A percentile compares a stretch with the other conserved stretches of the same genome.
phyloP scores from a whole-genome alignment of 495 filamentous ascomycete species.

The Rhypophila decipiens region DNA sequence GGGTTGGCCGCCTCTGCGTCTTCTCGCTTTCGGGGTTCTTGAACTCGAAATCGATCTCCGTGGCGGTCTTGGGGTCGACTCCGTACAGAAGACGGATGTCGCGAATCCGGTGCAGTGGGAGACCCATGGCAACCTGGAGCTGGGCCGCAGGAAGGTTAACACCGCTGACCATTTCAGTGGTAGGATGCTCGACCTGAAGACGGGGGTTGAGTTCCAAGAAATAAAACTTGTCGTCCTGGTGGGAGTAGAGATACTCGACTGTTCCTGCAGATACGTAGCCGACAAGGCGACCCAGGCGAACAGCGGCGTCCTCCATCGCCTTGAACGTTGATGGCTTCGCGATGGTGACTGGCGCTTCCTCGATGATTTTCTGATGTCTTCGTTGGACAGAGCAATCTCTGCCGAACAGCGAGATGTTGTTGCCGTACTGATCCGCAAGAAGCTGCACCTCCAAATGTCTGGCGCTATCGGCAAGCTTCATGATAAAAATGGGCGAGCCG shows the following conservation, averaged over 20 bases:
- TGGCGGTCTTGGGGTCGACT: conserved; percentile 79
- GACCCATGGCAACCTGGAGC: conserved; percentile 97
- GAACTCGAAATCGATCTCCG: conserved; percentile 95
- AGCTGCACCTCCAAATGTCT: conserved; percentile 96
- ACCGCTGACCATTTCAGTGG: conserved; percentile 98
- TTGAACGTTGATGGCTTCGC: conserved; percentile 83
- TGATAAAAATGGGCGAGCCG: conserved; percentile 99
- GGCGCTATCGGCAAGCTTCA: conserved; percentile 97
- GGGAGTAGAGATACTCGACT: conserved; percentile 98
- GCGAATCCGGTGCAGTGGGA: conserved; percentile 88
- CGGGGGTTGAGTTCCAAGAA: conserved; percentile 97
- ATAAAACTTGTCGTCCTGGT: conserved; percentile 98
- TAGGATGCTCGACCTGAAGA: conserved; percentile 98
- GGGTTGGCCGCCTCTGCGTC: conserved; percentile 80
- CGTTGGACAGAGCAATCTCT: conserved; percentile 98
- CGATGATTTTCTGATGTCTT: conserved; percentile 99
- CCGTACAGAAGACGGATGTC: conserved; percentile 97
- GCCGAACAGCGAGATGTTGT: conserved; percentile 98
- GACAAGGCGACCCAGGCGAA: conserved; percentile 86
- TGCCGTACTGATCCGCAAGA: conserved; percentile 96
- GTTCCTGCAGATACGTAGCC: conserved; percentile 99
- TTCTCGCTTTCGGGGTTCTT: conserved; percentile 75
- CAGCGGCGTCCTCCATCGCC: conserved; percentile 94
- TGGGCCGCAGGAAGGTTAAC: conserved; percentile 97
- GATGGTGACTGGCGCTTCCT: conserved; percentile 96